Evolutionary conservation across 2,329 filamentous ascomycete genomes (phyloP), one percentile per base, ranked within the genome.

Genomic region (Colletotrichum lini): DNA sequence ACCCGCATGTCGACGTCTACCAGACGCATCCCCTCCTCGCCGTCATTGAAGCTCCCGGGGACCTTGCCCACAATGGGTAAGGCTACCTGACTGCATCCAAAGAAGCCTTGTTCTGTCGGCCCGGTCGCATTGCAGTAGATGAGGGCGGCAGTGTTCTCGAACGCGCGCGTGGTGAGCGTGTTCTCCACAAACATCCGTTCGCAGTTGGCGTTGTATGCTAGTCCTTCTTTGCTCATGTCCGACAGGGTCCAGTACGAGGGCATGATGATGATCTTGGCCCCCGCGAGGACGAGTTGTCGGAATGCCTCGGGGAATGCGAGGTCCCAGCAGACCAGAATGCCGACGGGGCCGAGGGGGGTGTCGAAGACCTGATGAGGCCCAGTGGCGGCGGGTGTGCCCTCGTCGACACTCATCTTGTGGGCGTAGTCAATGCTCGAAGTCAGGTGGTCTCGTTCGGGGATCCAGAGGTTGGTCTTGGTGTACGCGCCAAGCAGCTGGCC

Each of bases 231-330:
- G 13, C 52, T 65, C 66, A 72, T 72, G n/a, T 72, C 70, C 4
- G 56, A 62, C 3, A 68, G 18, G 1, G 65, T 72, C 70, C 70
- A 90, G 77, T 90, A 90, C 0, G 86, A 88, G 0, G 89, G 88
- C 4, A 90, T 84, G 72, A 90, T 87, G 70, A 90, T 86, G n/a
- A 87, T 82, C 74, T 89, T 87, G 3, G 88, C 88, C 2, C 88
- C 88, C 30, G 84, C 78, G 0, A 82, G 79, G 21, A 90, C 87
- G 67, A 90, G 80, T 70, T 88, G 87, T 2, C 88, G 78, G 74
- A 89, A 90, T 0, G 88, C 88, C 78, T 90, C 88, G 0, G 88
- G 88, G 66, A 90, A 90, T 0, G 88, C 88, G 4, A 90, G 76
- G 72, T 90, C 88, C 88, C 88, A 90, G 79, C 89, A 90, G 23